Conservation (phyloP, 169 alveolate species). For the Besnoitia besnoiti region DNA sequence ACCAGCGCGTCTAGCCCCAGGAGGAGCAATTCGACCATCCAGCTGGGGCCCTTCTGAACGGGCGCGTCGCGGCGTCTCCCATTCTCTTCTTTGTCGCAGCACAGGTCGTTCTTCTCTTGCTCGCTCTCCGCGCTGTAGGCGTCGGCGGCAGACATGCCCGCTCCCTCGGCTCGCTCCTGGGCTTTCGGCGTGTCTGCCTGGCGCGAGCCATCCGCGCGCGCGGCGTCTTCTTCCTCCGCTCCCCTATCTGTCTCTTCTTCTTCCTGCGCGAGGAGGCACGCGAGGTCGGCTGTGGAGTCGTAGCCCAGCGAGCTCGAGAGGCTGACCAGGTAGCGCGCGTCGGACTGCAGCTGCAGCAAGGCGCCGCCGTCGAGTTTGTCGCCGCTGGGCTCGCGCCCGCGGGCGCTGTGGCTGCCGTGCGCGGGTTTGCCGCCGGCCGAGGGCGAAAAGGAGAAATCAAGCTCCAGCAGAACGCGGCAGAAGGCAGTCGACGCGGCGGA, state of each 20-base stretch:
- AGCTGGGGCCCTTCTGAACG: not conserved
- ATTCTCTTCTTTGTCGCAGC: not conserved
- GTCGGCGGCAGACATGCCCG: no score
- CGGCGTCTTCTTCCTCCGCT: not conserved
- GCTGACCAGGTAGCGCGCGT: not conserved
- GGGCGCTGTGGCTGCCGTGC: slow-evolving; percentile 28
- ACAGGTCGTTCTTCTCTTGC: not conserved
- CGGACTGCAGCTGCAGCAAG: slow-evolving; percentile 40
- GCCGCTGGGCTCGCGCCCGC: not conserved
- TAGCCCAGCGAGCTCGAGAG: slow-evolving; percentile 9
- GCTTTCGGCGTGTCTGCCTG: not conserved
- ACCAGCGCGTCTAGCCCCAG: not conserved
- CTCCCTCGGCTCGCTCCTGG: not conserved
- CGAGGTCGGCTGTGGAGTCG: not conserved
- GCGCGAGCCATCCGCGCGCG: no score
- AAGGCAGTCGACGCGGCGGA: not conserved
- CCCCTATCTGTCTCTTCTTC: not conserved
- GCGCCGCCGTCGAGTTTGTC: not conserved
- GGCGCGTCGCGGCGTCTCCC: not conserved
- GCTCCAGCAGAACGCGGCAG: not conserved
- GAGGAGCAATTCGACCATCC: slow-evolving; percentile 1
- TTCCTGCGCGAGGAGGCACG: not conserved
- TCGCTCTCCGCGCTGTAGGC: not conserved
- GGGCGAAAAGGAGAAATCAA: not conserved
- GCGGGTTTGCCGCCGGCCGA: not conserved